phyloP scores from a whole-genome alignment of 2,329 filamentous ascomycete genomes.

The Hirsutella minnesotensis region DNA sequence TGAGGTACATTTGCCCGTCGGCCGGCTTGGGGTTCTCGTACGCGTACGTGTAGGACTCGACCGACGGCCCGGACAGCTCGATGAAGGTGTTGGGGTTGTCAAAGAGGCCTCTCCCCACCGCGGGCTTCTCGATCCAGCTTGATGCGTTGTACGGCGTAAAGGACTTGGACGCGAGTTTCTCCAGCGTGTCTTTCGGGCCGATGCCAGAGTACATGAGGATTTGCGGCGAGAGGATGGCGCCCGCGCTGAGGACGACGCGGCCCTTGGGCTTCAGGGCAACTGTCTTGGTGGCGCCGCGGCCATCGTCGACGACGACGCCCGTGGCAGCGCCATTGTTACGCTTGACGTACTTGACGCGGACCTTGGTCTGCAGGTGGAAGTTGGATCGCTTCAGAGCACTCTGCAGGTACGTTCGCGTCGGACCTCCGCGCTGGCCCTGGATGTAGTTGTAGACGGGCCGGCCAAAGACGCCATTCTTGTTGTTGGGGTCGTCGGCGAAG shows the following conservation, averaged over 20 bases:
- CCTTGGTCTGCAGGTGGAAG: constrained; percentile 31
- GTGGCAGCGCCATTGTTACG: constrained; percentile 26
- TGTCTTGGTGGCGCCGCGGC: constrained; percentile 17
- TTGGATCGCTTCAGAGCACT: constrained; percentile 26
- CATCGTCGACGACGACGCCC: constrained; percentile 25
- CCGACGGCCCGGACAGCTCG: constrained; percentile 26
- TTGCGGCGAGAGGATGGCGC: constrained; percentile 25
- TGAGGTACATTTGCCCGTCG: constrained; percentile 34
- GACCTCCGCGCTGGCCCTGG: constrained; percentile 36
- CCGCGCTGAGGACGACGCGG: constrained; percentile 27
- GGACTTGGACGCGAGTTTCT: constrained; percentile 11
- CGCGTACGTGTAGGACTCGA: constrained; percentile 35
- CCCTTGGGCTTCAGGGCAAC: constrained; percentile 13
- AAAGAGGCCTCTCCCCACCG: constrained; percentile 37
- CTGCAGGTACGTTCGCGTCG: constrained; percentile 36
- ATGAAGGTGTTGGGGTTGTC: constrained; percentile 46
- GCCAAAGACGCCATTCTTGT: constrained; percentile 36
- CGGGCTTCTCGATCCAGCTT: constrained; percentile 35
- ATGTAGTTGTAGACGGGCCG: constrained; percentile 35
- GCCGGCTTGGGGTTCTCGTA: constrained; percentile 28
- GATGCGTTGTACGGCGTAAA: constrained; percentile 15
- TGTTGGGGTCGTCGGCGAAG: constrained; percentile 30
- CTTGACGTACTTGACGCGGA: constrained; percentile 30
- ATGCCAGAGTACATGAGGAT: constrained; percentile 34
- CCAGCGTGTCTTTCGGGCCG: constrained; percentile 22